Evolutionary conservation across 257 asterid genomes (phyloP), one percentile per base, ranked within the genome.

Genomic region (Plantago elongata): DNA sequence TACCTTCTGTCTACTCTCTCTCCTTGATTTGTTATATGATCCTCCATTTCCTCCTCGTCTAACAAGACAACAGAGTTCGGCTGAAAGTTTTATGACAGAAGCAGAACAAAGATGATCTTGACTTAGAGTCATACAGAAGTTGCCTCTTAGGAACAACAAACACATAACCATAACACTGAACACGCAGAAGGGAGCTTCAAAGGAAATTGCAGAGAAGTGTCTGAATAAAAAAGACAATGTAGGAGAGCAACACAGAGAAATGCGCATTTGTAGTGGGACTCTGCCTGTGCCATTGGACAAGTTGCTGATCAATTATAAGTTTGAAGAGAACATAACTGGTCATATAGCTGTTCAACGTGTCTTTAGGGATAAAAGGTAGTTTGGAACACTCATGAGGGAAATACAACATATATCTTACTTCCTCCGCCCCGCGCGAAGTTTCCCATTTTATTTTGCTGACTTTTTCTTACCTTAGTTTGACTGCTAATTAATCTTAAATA

Each of bases 41-140:
- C 79, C 70, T 83, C 95, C 61, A 63, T 76, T 57, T 91, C 97
- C 74, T 82, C 97, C 81, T 83, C 96, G 65, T 89, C 97, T 44
- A 81, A 75, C 61, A 93, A 74, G 69, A 93, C 95, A 77, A 83
- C 85, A 72, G 84, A 64, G 67, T 73, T 78, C 69, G 69, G 79
- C 84, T 81, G 82, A 69, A 71, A 76, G 66, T 54, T 37, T 61
- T 47, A 67, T 51, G 54, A 72, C 65, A 59, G 47, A 51, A 40
- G 13, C 62, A 48, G 49, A 54, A 13, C 30, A 68, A 22, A 11
- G 38, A 30, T 70, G 38, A 67, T 38, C 49, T 50, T 54, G 54
- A 69, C n/a, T 57, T 52, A 70, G 50, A 18, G 68, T 30, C 51
- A 64, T 48, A 54, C 43, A 63, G 47, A 55, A 47, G 58, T 46